These are phyloP conservation scores for Flaveria linearis DNA, from an alignment of 129 eudicot species.

Conservation along the genomic window DNA sequence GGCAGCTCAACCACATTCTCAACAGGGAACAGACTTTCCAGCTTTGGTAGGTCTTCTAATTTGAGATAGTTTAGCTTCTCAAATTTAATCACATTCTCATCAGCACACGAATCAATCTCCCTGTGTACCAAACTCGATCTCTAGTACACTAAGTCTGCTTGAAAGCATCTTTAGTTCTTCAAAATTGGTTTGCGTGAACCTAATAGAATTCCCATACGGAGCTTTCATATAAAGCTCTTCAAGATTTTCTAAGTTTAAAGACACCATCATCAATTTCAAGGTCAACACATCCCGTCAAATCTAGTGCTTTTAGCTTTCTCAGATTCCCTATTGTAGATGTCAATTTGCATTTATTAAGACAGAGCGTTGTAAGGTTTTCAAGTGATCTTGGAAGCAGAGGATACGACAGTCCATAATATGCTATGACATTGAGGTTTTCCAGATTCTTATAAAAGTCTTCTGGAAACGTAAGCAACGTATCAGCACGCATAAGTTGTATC, in stretches of 20 bases:
- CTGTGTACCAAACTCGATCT: neutral
- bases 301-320: neutral
- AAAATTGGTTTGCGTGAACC: neutral
- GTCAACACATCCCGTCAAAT: neutral
- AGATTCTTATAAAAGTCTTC: neutral
- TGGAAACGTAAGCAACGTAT: neutral
- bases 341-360: neutral
- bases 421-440: neutral
- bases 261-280: neutral
- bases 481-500: neutral
- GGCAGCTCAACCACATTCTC: neutral
- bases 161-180: neutral
- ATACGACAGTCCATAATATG: neutral
- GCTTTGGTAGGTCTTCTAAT: neutral
- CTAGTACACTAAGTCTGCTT: neutral
- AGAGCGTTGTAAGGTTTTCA: neutral
- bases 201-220: neutral
- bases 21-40: neutral
- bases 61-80: too few relatives aligned
- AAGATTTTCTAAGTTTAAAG: neutral
- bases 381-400: slow-evolving; percentile 3
- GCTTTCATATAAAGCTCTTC: slow-evolving; percentile 13
- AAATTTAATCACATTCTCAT: too few relatives aligned
- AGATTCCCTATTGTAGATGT: neutral
- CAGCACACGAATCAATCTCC: too few relatives aligned